Evolutionary conservation across 2,329 filamentous ascomycete genomes (phyloP).

Genomic region (Lecanoromycetidae sp.): DNA sequence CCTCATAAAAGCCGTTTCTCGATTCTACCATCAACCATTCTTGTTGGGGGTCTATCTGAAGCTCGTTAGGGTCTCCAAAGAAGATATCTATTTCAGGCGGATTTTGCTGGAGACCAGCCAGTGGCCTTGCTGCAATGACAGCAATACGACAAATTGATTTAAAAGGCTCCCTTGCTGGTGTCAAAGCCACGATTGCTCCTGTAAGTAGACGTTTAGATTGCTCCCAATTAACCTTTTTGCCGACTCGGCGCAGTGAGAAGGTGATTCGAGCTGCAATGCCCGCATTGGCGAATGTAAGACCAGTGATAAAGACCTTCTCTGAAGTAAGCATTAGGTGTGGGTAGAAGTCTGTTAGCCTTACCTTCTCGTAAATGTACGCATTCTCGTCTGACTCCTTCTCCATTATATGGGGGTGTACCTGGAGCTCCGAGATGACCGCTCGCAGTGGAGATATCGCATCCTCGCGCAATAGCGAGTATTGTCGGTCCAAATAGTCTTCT

Average conservation of each 20-base stretch:
- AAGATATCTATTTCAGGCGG: conserved; percentile 66
- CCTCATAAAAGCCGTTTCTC: conserved; percentile 63
- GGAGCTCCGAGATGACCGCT: conserved; percentile 49
- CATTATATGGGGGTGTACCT: conserved; percentile 38
- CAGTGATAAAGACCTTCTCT: conserved; percentile 52
- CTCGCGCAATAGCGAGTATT: conserved; percentile 65
- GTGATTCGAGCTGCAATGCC: conserved; percentile 56
- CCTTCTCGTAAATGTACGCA: conserved; percentile 59
- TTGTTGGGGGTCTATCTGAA: conserved; percentile 54
- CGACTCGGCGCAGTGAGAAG: conserved; percentile 56
- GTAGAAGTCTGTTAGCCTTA: conserved; percentile 26
- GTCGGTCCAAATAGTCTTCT: conserved; percentile 55
- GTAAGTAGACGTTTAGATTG: conserved; percentile 46
- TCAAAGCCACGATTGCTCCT: conserved; percentile 44
- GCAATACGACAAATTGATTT: conserved; percentile 54
- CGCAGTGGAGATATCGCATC: conserved; percentile 61
- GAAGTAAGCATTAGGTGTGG: neutral
- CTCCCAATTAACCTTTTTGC: conserved; percentile 56
- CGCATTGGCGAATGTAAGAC: conserved; percentile 49
- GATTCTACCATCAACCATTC: conserved; percentile 72
- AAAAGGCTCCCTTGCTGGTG: conserved; percentile 48
- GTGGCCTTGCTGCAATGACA: conserved; percentile 56
- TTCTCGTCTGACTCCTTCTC: conserved; percentile 36
- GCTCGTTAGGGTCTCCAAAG: conserved; percentile 49
- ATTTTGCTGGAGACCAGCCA: conserved; percentile 50